Evolutionary conservation across 768 basidiomycete genomes (phyloP), one percentile per base, ranked within the genome.

Genomic region (Rhizopogon sp.): DNA sequence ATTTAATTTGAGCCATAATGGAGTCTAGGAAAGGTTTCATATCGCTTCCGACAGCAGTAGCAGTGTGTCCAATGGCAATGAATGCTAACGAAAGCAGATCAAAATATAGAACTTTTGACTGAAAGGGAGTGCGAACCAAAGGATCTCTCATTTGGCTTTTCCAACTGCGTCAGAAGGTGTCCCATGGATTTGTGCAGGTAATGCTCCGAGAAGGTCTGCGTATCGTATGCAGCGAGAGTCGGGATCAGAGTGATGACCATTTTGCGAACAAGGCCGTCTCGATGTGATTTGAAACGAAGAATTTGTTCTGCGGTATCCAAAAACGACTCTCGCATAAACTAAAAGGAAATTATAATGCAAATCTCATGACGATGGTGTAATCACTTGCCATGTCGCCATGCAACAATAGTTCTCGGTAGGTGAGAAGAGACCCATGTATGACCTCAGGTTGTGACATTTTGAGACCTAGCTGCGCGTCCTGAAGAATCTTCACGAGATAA

Each of bases 181-280:
- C 80, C 86, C 97, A 99, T 98, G 10, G 91, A 85, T 68, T 90
- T 89, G 74, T 96, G 92, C 8, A 98, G 79, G 67, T 92, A 94
- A 66, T 90, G 87, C 62, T 90, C 87, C 42, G 87, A 87, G 64
- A 99, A 99, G 1, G 88, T 91, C 66, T 90, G 85, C 1, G 91
- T 91, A 66, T 98, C 93, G 69, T 98, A 99, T 3, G 88, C 86
- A 22, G 95, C 96, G 58, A 98, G 82, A 5, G 91, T 90, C 1
- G 97, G 96, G 43, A 99, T 94, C 65, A 99, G 84, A 7, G 90
- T 89, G 64, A 98, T 94, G 56, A 98, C 95, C 75, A 93, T 93
- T 70, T 91, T 90, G 43, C 93, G 85, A 56, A 99, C 88, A 39
- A 93, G 82, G 17, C 82, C 74, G 62, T 99, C 97, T 59, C 92